Conservation (phyloP, 2,329 filamentous ascomycete genomes). For the Talaromyces sp. region DNA sequence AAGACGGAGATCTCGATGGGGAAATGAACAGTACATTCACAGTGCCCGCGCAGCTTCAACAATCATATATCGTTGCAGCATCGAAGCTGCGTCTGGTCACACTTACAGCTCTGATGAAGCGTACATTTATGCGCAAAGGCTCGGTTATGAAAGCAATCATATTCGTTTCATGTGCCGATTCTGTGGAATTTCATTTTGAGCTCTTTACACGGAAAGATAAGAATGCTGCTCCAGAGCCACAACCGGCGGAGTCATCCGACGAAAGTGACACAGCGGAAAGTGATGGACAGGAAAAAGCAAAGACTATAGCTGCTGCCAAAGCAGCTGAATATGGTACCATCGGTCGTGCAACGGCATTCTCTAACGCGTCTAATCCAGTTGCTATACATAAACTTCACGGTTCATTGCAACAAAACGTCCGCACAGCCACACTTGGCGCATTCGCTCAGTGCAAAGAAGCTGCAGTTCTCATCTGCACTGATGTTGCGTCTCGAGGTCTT, state of each 20-base stretch:
- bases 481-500: slow-evolving; percentile 91
- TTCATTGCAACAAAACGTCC: slow-evolving; percentile 81
- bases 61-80: slow-evolving; percentile 82
- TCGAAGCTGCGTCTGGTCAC: slow-evolving; percentile 90
- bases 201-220: slow-evolving; percentile 59
- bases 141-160: slow-evolving; percentile 96
- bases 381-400: slow-evolving; percentile 84
- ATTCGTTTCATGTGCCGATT: slow-evolving; percentile 95
- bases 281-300: slow-evolving; percentile 19
- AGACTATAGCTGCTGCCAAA: slow-evolving; percentile 23
- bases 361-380: slow-evolving; percentile 73
- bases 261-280: slow-evolving; percentile 26
- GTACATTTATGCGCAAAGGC: slow-evolving; percentile 81
- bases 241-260: slow-evolving; percentile 25
- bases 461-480: slow-evolving; percentile 85
- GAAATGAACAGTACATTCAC: slow-evolving; percentile 63
- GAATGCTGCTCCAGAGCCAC: slow-evolving; percentile 28
- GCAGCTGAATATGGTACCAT: slow-evolving; percentile 40
- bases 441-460: slow-evolving; percentile 74
- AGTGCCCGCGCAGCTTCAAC: slow-evolving; percentile 89
- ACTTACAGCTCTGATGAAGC: slow-evolving; percentile 77
- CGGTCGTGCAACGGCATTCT: slow-evolving; percentile 67
- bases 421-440: slow-evolving; percentile 78
- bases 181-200: slow-evolving; percentile 94
- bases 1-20: slow-evolving; percentile 47